Conservation (phyloP, 2,329 filamentous ascomycete genomes). For the Lasiodiplodia hormozganensis region DNA sequence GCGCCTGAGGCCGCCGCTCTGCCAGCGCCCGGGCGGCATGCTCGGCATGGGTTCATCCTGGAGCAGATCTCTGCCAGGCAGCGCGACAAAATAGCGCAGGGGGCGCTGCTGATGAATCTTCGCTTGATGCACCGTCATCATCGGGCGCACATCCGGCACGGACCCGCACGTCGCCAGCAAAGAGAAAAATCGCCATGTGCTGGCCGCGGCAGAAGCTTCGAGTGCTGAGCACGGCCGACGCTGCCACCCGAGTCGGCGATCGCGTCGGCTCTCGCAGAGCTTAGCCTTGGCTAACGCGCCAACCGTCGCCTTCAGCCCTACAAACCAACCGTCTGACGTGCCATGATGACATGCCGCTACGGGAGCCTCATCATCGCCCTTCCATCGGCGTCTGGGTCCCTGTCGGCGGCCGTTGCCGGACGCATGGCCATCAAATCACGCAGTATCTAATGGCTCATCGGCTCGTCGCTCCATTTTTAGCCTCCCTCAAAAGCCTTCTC, state of each 20-base stretch:
- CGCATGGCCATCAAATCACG: conserved; percentile 15
- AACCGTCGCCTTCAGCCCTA: conserved; percentile 12
- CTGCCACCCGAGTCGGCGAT: not conserved
- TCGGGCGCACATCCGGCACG: conserved; percentile 3
- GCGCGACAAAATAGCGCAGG: conserved; percentile 27
- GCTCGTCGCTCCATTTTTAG: conserved; percentile 16
- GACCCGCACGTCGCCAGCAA: not conserved
- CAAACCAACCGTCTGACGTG: not conserved
- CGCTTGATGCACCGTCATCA: conserved; percentile 20
- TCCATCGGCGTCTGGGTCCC: not conserved
- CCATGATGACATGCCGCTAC: not conserved
- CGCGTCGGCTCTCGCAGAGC: not conserved
- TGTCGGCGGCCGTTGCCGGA: conserved; percentile 18
- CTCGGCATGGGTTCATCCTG: conserved; percentile 7
- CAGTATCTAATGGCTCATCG: conserved; percentile 20
- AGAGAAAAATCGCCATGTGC: conserved; percentile 1
- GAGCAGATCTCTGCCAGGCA: conserved; percentile 13
- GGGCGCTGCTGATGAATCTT: conserved; percentile 24
- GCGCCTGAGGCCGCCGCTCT: conserved; percentile 17
- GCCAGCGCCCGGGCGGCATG: conserved; percentile 4
- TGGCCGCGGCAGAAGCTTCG: conserved; percentile 21
- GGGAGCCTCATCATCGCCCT: not conserved
- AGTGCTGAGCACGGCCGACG: not conserved
- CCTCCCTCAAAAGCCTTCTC: conserved; percentile 1
- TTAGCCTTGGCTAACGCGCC: conserved; percentile 2